A percentile compares a stretch with the other conserved stretches of the same genome.
Evolutionary conservation across 495 filamentous ascomycete species (phyloP).

Genomic region (Astrocystis sublimbata): DNA sequence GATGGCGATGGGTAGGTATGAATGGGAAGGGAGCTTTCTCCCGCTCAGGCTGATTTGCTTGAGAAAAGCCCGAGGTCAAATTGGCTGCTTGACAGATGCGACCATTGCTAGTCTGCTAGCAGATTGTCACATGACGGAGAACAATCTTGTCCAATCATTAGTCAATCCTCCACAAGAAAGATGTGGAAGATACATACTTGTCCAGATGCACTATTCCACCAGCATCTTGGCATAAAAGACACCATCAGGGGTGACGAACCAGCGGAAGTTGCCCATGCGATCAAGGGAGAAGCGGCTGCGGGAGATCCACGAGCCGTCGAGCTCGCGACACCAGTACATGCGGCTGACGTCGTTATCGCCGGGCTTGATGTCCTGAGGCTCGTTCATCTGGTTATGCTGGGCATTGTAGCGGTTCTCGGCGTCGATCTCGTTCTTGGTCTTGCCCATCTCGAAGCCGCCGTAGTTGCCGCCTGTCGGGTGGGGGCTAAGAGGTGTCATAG

Average conservation of each 20-base stretch:
- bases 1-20: no score
- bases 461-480: slow-evolving; percentile 12
- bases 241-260: slow-evolving; percentile 49
- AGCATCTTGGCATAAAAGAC: slow-evolving; percentile 52
- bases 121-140: no score
- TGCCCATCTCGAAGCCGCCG: slow-evolving; percentile 42
- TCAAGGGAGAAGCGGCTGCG: slow-evolving; percentile 53
- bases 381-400: slow-evolving; percentile 40
- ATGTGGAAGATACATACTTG: not conserved
- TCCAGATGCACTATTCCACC: slow-evolving; percentile 22
- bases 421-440: slow-evolving; percentile 39
- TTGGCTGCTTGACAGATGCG: no score
- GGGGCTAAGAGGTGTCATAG: slow-evolving; percentile 11
- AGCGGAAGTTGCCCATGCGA: slow-evolving; percentile 47
- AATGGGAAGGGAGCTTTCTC: no score
- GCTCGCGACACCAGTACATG: slow-evolving; percentile 53
- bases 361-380: slow-evolving; percentile 54
- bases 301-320: slow-evolving; percentile 48
- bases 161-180: no score
- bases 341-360: slow-evolving; percentile 52
- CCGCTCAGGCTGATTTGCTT: no score
- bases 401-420: slow-evolving; percentile 42
- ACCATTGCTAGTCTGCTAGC: no score
- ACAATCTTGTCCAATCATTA: no score
- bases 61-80: no score